Base-by-base conservation (phyloP, 140 eudicot genomes). In the Erigeron philadelphicus region DNA sequence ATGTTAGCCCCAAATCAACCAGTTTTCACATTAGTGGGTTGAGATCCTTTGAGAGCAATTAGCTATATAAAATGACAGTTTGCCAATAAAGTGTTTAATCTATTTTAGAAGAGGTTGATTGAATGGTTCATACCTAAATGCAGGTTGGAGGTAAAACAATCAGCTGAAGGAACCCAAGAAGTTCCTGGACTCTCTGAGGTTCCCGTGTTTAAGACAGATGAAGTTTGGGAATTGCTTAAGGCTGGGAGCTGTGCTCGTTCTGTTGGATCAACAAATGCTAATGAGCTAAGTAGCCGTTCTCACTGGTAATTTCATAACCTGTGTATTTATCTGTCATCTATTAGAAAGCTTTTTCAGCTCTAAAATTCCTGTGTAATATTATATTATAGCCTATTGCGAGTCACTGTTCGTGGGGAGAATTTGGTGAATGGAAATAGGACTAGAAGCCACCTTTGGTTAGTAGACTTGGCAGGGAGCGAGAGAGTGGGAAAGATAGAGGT, bases 391-490 rank as follows among this genome's bases (percentile, higher is more conserved):
- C 87, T 93, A 80, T 62, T 93, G 83, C 80, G 98, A 15, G 89
- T 93, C 76, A 89, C 88, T 78, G 96, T 88, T 19, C 64, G 70
- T 58, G 95, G 90, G 35, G 87, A 88, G 84, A 86, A 92, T 65
- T 50, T 83, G 76, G 78, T 93, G 18, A 93, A 78, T 70, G 95
- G 95, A 18, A 88, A 86, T 48, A 69, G 75, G 78, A 89, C 96
- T 43, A 89, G 85, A 77, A 93, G 98, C 83, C 95, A 93, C 64
- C 89, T 93, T 65, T 93, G 98, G 98, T 80, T 93, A 41, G 98
- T 93, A 6, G 98, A 93, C 72, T 79, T 93, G 82, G 98, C 96
- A 2, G 98, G 98, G 70, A 93, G 98, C 68, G 98, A 93, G 76
- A 93, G 98, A 25, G 83, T 93, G 35, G 96, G 95, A 50, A 83